These are phyloP conservation scores for Lactarius sp. DNA, from an alignment of 768 basidiomycete species.

Conservation along the genomic window DNA sequence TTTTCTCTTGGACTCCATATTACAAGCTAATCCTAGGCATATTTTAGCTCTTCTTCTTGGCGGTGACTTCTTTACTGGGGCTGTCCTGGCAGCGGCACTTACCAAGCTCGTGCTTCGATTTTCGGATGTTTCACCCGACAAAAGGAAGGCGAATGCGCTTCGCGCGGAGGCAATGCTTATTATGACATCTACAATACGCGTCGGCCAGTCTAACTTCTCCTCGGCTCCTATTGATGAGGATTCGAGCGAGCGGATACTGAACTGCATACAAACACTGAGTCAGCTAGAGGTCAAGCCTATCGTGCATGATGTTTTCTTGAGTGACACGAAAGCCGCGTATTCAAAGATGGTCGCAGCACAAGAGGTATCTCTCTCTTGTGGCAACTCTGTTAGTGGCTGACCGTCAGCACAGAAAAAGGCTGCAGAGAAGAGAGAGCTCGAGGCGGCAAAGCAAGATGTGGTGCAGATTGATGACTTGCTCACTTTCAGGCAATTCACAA, in stretches of 20 bases:
- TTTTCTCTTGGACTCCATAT: background rate
- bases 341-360: constrained; percentile 94
- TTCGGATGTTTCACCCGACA: constrained; percentile 46
- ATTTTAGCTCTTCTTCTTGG: constrained; percentile 73
- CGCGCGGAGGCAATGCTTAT: constrained; percentile 97
- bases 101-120: constrained; percentile 88
- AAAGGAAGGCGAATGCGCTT: constrained; percentile 57
- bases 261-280: constrained; percentile 91
- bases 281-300: constrained; percentile 55
- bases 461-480: constrained; percentile 93
- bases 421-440: constrained; percentile 83
- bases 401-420: constrained; percentile 64
- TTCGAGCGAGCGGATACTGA: constrained; percentile 92
- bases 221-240: constrained; percentile 97
- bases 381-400: background rate
- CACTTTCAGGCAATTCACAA: constrained; percentile 90
- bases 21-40: background rate
- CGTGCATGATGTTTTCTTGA: constrained; percentile 69
- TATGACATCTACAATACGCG: constrained; percentile 95
- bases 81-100: constrained; percentile 83
- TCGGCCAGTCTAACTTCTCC: constrained; percentile 95
- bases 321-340: constrained; percentile 88
- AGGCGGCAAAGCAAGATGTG: constrained; percentile 57
- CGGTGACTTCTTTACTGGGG: constrained; percentile 96
- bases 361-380: constrained; percentile 50